Evolutionary conservation across 352 stramenopile genomes (phyloP).

Genomic region (Stramenopiles sp.): DNA sequence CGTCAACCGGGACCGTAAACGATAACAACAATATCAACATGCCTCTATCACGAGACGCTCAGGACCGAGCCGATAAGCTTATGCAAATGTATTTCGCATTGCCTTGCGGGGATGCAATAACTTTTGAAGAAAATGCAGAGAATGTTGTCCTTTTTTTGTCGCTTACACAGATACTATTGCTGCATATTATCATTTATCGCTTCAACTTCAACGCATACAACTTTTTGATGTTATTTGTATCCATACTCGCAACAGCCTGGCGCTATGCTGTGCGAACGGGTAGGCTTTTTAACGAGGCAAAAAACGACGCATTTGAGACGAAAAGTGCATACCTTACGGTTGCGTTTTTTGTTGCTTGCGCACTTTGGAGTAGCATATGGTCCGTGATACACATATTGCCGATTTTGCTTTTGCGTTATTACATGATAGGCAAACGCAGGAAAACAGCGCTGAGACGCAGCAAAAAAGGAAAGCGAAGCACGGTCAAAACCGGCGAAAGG

Average conservation of each 20-base stretch:
- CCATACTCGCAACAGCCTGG: background rate
- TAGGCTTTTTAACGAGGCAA: background rate
- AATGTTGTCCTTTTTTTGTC: background rate
- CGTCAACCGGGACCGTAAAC: background rate
- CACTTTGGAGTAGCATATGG: background rate
- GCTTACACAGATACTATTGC: background rate
- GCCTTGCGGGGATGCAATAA: background rate
- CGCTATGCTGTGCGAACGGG: background rate
- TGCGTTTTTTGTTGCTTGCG: background rate
- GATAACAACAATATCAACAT: background rate
- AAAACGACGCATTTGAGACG: background rate
- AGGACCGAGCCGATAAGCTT: background rate
- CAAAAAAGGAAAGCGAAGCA: background rate
- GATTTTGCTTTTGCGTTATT: background rate
- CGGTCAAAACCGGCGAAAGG: background rate
- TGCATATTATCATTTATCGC: constrained; percentile 12
- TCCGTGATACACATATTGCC: background rate
- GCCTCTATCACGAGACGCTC: background rate
- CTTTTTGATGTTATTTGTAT: background rate
- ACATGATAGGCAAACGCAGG: background rate
- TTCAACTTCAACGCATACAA: background rate
- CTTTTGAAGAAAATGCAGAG: background rate
- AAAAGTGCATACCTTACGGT: background rate
- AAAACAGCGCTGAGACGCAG: background rate
- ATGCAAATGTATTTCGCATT: background rate